Percentiles rank a stretch among this genome's conserved stretches.
These are phyloP conservation scores for Macadamia integrifolia DNA, from an alignment of 164 flowering plant species.

Conservation along the genomic window DNA sequence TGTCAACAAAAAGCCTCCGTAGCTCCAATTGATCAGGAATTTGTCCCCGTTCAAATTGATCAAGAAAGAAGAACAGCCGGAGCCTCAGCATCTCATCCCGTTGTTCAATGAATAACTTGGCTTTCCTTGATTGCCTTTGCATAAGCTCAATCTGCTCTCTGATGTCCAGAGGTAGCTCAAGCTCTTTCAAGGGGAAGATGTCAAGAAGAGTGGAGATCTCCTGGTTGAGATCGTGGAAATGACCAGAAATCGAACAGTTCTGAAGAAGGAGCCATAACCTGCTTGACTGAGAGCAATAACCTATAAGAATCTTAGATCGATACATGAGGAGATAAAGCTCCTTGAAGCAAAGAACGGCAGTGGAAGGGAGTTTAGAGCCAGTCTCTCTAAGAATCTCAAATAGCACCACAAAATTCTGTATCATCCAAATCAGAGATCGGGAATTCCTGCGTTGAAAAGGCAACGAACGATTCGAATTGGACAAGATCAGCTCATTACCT, in stretches of 20 bases:
- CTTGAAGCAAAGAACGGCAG: constrained; percentile 63
- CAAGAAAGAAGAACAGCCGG: constrained; percentile 43
- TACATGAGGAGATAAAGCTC: constrained; percentile 69
- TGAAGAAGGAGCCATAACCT: constrained; percentile 77
- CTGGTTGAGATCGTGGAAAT: constrained; percentile 71
- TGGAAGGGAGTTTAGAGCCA: constrained; percentile 20
- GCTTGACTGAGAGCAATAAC: constrained; percentile 61
- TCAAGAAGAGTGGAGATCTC: constrained; percentile 84
- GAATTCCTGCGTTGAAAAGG: constrained; percentile 61
- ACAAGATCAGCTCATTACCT: constrained; percentile 40
- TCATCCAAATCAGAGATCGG: constrained; percentile 52
- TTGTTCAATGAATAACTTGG: constrained; percentile 50
- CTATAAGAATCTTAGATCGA: constrained; percentile 63
- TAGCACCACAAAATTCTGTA: constrained; percentile 49
- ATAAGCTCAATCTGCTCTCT: constrained; percentile 62
- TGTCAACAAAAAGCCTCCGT: constrained; percentile 40
- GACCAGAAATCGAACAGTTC: constrained; percentile 62
- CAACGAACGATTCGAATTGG: constrained; percentile 27
- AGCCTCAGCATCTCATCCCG: constrained; percentile 52
- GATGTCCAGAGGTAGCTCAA: constrained; percentile 47
- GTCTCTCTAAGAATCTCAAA: constrained; percentile 34
- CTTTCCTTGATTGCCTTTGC: constrained; percentile 49
- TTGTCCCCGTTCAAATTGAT: constrained; percentile 51
- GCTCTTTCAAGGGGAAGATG: constrained; percentile 62
- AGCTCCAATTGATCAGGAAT: constrained; percentile 42